Conservation (phyloP, 2,329 filamentous ascomycete species). For the Capronia coronata region DNA sequence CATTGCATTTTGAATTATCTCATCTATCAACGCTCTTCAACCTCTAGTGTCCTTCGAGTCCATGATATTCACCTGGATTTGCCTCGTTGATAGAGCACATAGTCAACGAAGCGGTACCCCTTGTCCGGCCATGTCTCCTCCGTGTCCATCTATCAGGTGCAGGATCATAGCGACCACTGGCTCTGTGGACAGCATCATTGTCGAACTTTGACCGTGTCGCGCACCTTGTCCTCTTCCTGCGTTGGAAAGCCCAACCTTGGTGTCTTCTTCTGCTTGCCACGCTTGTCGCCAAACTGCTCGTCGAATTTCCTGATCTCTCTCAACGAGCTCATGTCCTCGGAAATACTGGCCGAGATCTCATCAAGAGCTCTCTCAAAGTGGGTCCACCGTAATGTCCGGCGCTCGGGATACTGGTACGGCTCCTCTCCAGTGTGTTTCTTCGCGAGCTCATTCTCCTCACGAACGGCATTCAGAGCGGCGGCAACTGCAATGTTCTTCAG, state of each 20-base stretch:
- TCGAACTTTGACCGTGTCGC: constrained; percentile 40
- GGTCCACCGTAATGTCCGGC: constrained; percentile 55
- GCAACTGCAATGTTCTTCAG: constrained; percentile 47
- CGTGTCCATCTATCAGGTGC: background rate
- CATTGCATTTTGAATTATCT: no score
- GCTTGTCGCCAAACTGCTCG: constrained; percentile 83
- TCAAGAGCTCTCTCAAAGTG: constrained; percentile 83
- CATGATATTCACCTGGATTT: no score
- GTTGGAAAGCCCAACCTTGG: constrained; percentile 47
- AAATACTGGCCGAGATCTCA: constrained; percentile 88
- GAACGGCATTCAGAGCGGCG: constrained; percentile 45
- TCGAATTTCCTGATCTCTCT: constrained; percentile 90
- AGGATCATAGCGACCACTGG: background rate
- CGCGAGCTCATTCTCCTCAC: constrained; percentile 40
- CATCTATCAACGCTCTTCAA: no score
- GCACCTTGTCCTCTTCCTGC: constrained; percentile 31
- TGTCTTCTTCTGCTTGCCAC: constrained; percentile 57
- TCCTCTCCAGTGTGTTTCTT: constrained; percentile 23
- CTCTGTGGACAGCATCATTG: constrained; percentile 26
- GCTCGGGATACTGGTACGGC: constrained; percentile 59
- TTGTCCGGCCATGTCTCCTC: no score
- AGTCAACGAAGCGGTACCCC: no score
- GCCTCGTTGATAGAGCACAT: no score
- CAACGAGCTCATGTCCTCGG: constrained; percentile 84
- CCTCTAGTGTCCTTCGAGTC: no score